Evolutionary conservation across 805 yeast species (phyloP), one percentile per base, ranked within the genome.

Genomic region (Lachancea cidri): DNA sequence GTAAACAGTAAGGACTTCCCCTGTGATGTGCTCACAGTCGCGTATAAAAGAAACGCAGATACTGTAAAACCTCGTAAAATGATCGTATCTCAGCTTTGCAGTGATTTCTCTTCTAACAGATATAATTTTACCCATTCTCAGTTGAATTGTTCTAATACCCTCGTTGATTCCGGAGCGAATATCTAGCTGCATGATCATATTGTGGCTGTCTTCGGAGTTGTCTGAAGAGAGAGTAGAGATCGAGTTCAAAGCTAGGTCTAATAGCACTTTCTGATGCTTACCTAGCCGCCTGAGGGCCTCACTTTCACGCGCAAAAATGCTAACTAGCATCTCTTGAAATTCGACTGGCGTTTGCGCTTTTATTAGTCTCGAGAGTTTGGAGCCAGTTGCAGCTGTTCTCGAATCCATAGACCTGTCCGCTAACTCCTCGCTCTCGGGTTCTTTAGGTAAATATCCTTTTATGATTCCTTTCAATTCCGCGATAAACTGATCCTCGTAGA

Each of bases 11-110:
- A 73, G 60, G 5, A 75, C 71, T 42, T 73, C 77, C 0, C 95
- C 95, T 4, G 87, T 79, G 4, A 89, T 74, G 11, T 79, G 70
- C 60, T 93, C 98, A 59, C 95, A 86, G 55, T 87, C 95, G 36
- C 76, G 76, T 32, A 88, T 68, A 57, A 89, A 89, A 17, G 81
- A 69, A 0, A 81, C 75, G 42, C 80, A 77, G 11, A 84, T 66
- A 2, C 83, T 69, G 60, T 79, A 86, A 38, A 86, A 72, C 44
- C 79, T 67, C 35, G 86, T 54, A 63, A 88, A 89, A 48, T 72
- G 75, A n/a, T 73, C 72, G 6, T 77, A 67, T 2, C 81, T 61
- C 17, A 81, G 59, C 30, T 69, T 72, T 0, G 86, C 74, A 11
- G 77, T 79, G 47, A 83, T 77, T 33, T 83, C 87, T 55, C 81